Evolutionary conservation across 331 rosid species (phyloP), one percentile per base, ranked within the genome.

Genomic region (Ulmus americana): DNA sequence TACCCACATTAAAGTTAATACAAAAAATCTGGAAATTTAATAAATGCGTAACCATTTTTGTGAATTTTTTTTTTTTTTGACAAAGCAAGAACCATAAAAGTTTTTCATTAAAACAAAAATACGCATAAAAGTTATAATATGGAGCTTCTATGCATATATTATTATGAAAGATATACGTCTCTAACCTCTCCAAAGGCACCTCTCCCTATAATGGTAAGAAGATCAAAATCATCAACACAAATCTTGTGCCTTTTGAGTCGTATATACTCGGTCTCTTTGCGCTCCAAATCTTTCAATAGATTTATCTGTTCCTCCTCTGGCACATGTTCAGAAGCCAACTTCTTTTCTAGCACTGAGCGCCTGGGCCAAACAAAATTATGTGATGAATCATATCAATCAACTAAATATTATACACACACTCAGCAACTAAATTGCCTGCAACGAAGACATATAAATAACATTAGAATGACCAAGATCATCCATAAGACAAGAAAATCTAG

Each of bases 171-270:
- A 67, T 70, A 61, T 40, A 65, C 55, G 45, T 66, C 42, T 84
- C 83, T 61, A 59, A 92, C 97, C 96, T 91, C 97, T 72, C 89
- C 97, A 61, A 88, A 92, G 75, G 97, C 96, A 54, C 97, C 97
- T 76, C 97, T 82, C 70, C 97, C 97, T 60, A 92, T 88, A 44
- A 92, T 88, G 69, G 85, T 78, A 67, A 86, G 82, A 75, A 88
- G 96, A 69, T 92, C 86, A 66, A 92, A 92, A 80, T 92, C 96
- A 39, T 85, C 87, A 35, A 86, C 97, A 77, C 94, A 86, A 64
- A 92, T 88, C 75, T 85, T 92, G 80, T 92, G 86, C 74, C 97
- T 82, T 80, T 88, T 86, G 55, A 92, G 80, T 49, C 96, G 76
- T 3, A 92, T 92, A 75, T 69, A 92, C 56, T 88, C 83, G 0